Conservation (phyloP, 2,329 filamentous ascomycete genomes). For the Cercospora sesami region DNA sequence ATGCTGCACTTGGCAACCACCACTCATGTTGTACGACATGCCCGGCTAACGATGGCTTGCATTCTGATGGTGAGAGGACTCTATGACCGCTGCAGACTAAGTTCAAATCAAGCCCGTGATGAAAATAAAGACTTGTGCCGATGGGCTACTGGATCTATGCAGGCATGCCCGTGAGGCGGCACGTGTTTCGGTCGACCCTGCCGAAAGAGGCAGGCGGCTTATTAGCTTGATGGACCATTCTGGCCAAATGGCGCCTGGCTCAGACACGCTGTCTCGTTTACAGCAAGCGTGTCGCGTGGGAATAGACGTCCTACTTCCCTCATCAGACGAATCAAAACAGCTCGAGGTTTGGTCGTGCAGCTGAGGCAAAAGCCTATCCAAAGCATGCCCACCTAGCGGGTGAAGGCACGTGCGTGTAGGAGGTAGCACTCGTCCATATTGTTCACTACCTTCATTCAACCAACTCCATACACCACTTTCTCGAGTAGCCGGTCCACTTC, state of each 20-base stretch:
- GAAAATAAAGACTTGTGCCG: neutral
- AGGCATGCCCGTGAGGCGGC: neutral
- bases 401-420: no score
- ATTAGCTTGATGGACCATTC: neutral
- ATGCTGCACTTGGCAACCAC: neutral
- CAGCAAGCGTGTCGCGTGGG: neutral
- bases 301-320: no score
- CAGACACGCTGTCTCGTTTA: neutral
- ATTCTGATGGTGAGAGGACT: neutral
- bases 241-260: neutral
- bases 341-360: no score
- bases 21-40: neutral
- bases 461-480: neutral
- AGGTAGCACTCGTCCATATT: neutral
- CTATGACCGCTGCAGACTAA: neutral
- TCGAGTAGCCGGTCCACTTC: neutral
- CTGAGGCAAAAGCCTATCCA: no score
- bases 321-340: no score
- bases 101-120: no score
- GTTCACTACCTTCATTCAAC: neutral
- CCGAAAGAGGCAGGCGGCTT: neutral
- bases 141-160: neutral
- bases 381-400: no score
- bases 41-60: neutral
- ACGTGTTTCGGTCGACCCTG: neutral